A percentile compares a stretch with the other conserved stretches of the same genome.
phyloP scores from a whole-genome alignment of 2,329 filamentous ascomycete species.

The Colletotrichum navitas region DNA sequence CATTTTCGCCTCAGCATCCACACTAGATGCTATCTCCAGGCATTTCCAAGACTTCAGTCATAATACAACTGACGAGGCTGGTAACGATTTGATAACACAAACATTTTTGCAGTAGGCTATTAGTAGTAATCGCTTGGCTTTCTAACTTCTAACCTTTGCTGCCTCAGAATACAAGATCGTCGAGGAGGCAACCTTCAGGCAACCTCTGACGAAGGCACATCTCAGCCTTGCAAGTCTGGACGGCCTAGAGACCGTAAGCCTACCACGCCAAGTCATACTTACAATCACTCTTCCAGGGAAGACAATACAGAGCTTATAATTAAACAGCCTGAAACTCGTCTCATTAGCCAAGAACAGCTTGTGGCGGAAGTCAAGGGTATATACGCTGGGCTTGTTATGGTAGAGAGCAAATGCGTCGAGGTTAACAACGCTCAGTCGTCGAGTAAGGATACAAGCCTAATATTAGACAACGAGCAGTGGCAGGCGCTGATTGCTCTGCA shows the following conservation, averaged over 20 bases:
- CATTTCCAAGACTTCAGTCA: too few relatives aligned
- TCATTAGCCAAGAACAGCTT: conserved; percentile 83
- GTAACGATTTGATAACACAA: too few relatives aligned
- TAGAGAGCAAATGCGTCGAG: conserved; percentile 89
- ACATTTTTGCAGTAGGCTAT: too few relatives aligned
- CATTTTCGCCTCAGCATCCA: too few relatives aligned
- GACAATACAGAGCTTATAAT: conserved; percentile 9
- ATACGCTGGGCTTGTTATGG: conserved; percentile 86
- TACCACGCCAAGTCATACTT: neutral
- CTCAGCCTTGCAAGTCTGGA: neutral
- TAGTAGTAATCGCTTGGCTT: too few relatives aligned
- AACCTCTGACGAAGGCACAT: too few relatives aligned
- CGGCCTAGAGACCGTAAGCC: neutral
- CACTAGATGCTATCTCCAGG: too few relatives aligned
- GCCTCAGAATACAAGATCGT: too few relatives aligned
- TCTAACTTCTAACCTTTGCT: too few relatives aligned
- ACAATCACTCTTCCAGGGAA: fast-evolving
- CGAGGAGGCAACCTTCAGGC: too few relatives aligned
- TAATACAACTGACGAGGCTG: too few relatives aligned
- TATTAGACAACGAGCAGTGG: conserved; percentile 79
- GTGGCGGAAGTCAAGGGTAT: conserved; percentile 86
- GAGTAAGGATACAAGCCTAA: conserved; percentile 54
- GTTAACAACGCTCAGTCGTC: conserved; percentile 75
- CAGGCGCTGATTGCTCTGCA: conserved; percentile 87
- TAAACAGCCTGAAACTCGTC: conserved; percentile 71